Evolutionary conservation across 2,329 filamentous ascomycete genomes (phyloP).

Genomic region (Colletotrichum sp.): DNA sequence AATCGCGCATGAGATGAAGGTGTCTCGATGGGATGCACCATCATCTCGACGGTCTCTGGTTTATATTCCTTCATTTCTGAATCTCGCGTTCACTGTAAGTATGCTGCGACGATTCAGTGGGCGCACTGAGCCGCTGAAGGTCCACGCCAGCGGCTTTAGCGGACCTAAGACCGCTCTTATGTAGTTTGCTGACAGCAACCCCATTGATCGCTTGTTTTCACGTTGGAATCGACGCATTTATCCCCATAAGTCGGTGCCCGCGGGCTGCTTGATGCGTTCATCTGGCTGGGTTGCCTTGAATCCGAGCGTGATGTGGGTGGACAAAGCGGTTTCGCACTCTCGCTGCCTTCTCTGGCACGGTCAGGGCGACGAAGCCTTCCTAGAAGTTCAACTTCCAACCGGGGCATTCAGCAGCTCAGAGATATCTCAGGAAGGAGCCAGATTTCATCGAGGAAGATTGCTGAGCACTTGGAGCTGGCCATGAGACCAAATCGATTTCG

Average conservation of each 20-base stretch:
- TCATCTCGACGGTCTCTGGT: background rate
- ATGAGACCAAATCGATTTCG: background rate
- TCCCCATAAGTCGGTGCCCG: background rate
- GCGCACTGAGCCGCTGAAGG: background rate
- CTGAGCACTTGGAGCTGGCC: background rate
- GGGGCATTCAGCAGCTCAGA: background rate
- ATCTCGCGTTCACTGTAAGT: background rate
- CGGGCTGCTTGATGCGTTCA: background rate
- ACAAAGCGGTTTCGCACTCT: background rate
- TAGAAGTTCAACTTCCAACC: background rate
- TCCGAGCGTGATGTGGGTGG: background rate
- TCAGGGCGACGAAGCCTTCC: background rate
- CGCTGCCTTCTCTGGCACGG: background rate
- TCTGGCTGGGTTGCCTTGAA: background rate
- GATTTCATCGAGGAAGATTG: background rate
- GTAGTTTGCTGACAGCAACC: background rate
- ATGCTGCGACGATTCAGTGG: background rate
- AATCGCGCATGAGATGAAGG: background rate
- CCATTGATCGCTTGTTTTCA: background rate
- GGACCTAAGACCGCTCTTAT: background rate
- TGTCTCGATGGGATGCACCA: fast-evolving
- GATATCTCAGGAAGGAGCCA: background rate
- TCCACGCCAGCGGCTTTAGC: background rate
- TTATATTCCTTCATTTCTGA: background rate
- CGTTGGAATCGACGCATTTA: background rate